A percentile compares a stretch with the other conserved stretches of the same genome.
phyloP scores from a whole-genome alignment of 2,329 filamentous ascomycete genomes.

The Colletotrichum tofieldiae region DNA sequence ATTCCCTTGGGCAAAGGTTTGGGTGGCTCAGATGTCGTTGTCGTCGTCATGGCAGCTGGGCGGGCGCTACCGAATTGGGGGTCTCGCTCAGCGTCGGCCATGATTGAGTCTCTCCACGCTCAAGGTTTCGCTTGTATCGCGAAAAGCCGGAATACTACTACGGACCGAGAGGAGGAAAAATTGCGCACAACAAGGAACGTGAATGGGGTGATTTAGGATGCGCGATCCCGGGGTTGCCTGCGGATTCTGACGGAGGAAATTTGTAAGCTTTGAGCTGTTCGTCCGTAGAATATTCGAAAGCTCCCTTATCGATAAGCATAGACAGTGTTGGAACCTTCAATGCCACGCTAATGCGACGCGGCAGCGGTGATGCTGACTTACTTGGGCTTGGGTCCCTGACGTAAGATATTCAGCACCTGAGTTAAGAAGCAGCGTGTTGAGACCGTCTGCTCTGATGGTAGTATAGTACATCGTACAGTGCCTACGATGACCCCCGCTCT shows the following conservation, averaged over 20 bases:
- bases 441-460: neutral
- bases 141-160: neutral
- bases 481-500: neutral
- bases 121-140: slow-evolving; percentile 74
- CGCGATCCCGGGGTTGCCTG: neutral
- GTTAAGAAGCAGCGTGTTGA: neutral
- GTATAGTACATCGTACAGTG: neutral
- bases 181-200: neutral
- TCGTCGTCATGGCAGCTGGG: neutral
- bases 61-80: neutral
- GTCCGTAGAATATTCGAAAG: slow-evolving; percentile 10
- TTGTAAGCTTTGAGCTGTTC: slow-evolving; percentile 6
- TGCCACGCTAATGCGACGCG: neutral
- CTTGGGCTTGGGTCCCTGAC: neutral
- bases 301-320: slow-evolving; percentile 24
- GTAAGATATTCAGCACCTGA: neutral
- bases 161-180: neutral
- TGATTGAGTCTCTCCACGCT: slow-evolving; percentile 4
- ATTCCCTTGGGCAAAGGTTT: slow-evolving; percentile 79
- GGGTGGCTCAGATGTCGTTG: slow-evolving; percentile 52
- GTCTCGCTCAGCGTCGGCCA: slow-evolving; percentile 30
- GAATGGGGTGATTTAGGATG: neutral
- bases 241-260: slow-evolving; percentile 1
- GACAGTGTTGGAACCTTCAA: neutral
- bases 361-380: neutral